These are phyloP conservation scores for Trichoderma sp. DNA, from an alignment of 2,329 filamentous ascomycete species.

Conservation along the genomic window DNA sequence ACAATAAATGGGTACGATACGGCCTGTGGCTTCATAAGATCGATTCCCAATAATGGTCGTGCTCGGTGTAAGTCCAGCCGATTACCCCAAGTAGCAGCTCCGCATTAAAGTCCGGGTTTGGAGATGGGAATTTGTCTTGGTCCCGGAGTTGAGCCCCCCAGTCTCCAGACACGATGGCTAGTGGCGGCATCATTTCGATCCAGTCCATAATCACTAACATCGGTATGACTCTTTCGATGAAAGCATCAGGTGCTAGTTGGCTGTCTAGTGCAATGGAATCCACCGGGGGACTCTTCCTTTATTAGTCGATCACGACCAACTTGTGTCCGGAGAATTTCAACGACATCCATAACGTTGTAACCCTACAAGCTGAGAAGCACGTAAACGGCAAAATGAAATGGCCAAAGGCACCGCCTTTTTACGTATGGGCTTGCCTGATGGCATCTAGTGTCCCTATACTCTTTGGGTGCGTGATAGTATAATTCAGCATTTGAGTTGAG, in stretches of 20 bases:
- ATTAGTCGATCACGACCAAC: background rate
- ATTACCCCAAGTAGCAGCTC: background rate
- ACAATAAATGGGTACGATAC: background rate
- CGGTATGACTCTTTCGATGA: slow-evolving; percentile 9
- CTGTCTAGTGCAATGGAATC: background rate
- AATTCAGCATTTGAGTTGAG: no score
- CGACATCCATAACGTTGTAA: background rate
- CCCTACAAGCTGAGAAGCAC: background rate
- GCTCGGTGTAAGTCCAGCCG: background rate
- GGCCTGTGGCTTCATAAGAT: background rate
- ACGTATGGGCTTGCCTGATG: slow-evolving; percentile 31
- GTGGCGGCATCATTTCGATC: background rate
- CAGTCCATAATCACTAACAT: background rate
- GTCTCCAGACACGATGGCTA: background rate
- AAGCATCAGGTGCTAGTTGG: background rate
- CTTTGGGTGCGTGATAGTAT: slow-evolving; percentile 28
- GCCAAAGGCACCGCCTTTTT: slow-evolving; percentile 27
- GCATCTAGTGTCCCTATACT: slow-evolving; percentile 35
- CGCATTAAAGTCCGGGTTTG: background rate
- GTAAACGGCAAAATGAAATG: background rate
- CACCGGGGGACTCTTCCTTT: background rate
- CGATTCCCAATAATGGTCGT: background rate
- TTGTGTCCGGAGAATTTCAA: background rate
- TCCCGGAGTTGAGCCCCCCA: background rate
- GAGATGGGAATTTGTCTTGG: background rate